phyloP scores from a whole-genome alignment of 495 filamentous ascomycete genomes.

The Xylaria cubensis region DNA sequence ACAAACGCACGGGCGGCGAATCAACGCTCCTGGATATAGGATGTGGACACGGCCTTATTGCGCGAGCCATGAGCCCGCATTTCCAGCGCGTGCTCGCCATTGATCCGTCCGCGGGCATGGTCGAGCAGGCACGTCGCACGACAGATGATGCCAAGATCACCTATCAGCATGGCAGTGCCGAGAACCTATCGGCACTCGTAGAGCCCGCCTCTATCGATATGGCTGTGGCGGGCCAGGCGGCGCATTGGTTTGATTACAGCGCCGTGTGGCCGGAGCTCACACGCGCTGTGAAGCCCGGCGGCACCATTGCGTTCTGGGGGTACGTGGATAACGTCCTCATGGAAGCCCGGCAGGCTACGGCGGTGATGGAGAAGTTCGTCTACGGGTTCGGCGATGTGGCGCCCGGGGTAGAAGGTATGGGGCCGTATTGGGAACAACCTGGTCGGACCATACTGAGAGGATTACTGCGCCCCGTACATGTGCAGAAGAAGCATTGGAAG shows the following conservation, averaged over 20 bases:
- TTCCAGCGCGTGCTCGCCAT: slow-evolving; percentile 60
- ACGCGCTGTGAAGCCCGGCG: slow-evolving; percentile 58
- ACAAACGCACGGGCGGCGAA: slow-evolving; percentile 42
- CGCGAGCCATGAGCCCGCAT: slow-evolving; percentile 57
- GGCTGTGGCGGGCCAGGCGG: slow-evolving; percentile 66
- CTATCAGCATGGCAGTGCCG: slow-evolving; percentile 55
- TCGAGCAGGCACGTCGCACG: slow-evolving; percentile 57
- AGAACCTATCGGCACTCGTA: slow-evolving; percentile 56
- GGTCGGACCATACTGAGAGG: slow-evolving; percentile 61
- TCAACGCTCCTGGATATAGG: slow-evolving; percentile 64
- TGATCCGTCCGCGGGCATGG: slow-evolving; percentile 66
- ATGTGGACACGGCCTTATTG: slow-evolving; percentile 64
- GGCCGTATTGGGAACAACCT: slow-evolving; percentile 65
- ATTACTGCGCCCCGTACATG: slow-evolving; percentile 55
- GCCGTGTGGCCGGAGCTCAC: slow-evolving; percentile 61
- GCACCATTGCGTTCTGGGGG: slow-evolving; percentile 67
- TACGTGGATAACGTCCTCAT: slow-evolving; percentile 66
- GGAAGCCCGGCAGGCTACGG: slow-evolving; percentile 55
- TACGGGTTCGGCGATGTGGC: slow-evolving; percentile 53
- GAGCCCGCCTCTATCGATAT: slow-evolving; percentile 58
- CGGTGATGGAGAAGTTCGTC: slow-evolving; percentile 53
- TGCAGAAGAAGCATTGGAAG: slow-evolving; percentile 57
- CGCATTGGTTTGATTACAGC: slow-evolving; percentile 68
- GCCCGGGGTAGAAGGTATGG: slow-evolving; percentile 55
- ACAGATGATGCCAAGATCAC: slow-evolving; percentile 52